Evolutionary conservation across 495 filamentous ascomycete genomes (phyloP).

Genomic region (Viridothelium virens): DNA sequence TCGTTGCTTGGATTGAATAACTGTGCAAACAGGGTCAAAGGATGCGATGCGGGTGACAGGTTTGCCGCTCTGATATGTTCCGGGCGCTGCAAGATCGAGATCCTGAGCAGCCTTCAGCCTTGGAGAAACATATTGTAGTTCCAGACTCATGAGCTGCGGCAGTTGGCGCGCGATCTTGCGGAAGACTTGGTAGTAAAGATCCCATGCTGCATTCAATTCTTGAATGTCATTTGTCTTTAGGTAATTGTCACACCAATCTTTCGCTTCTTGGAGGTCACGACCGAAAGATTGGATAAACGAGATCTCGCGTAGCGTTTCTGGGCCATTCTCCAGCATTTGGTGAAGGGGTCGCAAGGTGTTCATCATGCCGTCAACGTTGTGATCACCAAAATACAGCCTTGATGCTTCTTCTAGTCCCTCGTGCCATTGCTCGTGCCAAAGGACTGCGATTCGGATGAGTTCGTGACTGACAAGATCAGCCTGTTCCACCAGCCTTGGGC

Average conservation of each 20-base stretch:
- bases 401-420: slow-evolving; percentile 98
- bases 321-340: slow-evolving; percentile 79
- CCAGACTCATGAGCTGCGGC: slow-evolving; percentile 82
- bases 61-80: slow-evolving; percentile 84
- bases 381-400: slow-evolving; percentile 79
- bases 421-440: slow-evolving; percentile 99
- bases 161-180: slow-evolving; percentile 89
- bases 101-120: slow-evolving; percentile 73
- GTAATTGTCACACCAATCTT: slow-evolving; percentile 92
- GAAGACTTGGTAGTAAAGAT: slow-evolving; percentile 97
- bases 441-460: slow-evolving; percentile 87
- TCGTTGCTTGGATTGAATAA: slow-evolving; percentile 94
- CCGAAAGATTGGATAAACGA: slow-evolving; percentile 98
- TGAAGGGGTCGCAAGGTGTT: slow-evolving; percentile 81
- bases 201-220: slow-evolving; percentile 96
- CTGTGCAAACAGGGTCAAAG: slow-evolving; percentile 80
- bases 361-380: slow-evolving; percentile 97
- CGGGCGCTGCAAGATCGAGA: slow-evolving; percentile 85
- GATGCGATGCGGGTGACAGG: slow-evolving; percentile 77
- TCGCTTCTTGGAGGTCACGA: slow-evolving; percentile 84
- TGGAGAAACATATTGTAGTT: slow-evolving; percentile 92
- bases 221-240: slow-evolving; percentile 76
- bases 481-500: slow-evolving; percentile 86
- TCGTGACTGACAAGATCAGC: slow-evolving; percentile 90
- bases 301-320: slow-evolving; percentile 87